Conservation (phyloP, 2,329 filamentous ascomycete genomes). For the Coleophoma eucalyptorum region DNA sequence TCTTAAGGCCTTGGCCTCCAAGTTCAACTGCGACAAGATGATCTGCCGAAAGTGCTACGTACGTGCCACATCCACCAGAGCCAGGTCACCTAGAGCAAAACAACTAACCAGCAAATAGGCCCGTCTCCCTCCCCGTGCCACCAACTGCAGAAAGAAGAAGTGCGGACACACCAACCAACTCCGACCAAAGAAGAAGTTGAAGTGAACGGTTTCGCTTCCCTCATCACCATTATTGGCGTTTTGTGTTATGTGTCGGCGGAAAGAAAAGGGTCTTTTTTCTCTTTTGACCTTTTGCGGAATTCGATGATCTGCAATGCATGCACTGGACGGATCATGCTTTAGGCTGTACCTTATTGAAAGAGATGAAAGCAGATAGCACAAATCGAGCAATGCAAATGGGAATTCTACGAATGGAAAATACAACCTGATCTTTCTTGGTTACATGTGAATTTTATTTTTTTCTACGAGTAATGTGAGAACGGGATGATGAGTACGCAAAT, state of each 20-base stretch:
- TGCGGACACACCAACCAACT: constrained; percentile 99
- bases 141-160: constrained; percentile 99
- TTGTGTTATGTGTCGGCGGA: not conserved
- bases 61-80: constrained; percentile 37
- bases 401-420: too few species aligned
- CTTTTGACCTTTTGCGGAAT: not conserved
- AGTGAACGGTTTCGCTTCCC: constrained; percentile 58
- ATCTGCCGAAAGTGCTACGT: constrained; percentile 99
- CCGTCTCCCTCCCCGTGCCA: constrained; percentile 94
- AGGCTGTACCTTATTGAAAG: not conserved
- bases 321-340: not conserved
- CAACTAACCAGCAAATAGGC: constrained; percentile 36
- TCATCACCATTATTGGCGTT: not conserved
- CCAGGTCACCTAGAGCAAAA: too few species aligned
- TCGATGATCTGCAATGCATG: not conserved
- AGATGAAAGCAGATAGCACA: not conserved
- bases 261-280: not conserved
- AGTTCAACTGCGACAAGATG: constrained; percentile 99
- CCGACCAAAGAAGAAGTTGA: constrained; percentile 99
- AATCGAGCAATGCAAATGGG: not conserved
- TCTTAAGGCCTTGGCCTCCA: constrained; percentile 95
- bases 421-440: too few species aligned
- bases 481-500: too few species aligned
- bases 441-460: too few species aligned
- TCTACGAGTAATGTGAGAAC: too few species aligned